Base-by-base conservation (phyloP, 2,329 filamentous ascomycete species). In the Colletotrichum australisinense region DNA sequence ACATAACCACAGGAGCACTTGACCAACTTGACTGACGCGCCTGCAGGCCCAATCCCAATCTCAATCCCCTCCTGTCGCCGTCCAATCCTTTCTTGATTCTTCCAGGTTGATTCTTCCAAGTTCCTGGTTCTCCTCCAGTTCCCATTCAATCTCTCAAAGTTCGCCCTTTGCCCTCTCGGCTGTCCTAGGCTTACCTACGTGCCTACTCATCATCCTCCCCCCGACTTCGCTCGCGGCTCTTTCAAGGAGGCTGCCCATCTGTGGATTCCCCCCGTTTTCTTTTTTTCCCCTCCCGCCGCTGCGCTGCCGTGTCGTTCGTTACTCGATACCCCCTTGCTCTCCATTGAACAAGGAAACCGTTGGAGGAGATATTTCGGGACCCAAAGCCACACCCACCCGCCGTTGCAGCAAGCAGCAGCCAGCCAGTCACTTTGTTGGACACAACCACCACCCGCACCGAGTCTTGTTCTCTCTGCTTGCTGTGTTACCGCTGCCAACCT, bases 401-500 rank as follows among this genome's bases (percentile, higher is more conserved):
- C 38, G 38, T 42, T 42, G 38, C 38, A 42, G 32, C 32, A 32
- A 32, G 32, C 35, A 38, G 14, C 14, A 16, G 16, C 14, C 38
- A 69, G 59, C 67, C 60, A 65, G 59, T 60, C 66, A 72, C 70
- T 46, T 56, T 22, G 42, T 49, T 49, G 42, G 42, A 49, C 42
- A 55, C 62, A 35, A 16, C 52, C 56, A 38, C 22, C 24, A 56
- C 26, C 38, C 46, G 4, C 63, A 65, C 49, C 63, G 12, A 56
- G 52, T 65, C 52, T 19, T 46, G 24, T 30, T 35, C n/a, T 14
- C 9, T 64, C 46, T 65, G 32, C 52, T 67, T 70, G 49, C 12
- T 56, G 70, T 73, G 70, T 52, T 55, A 69, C 70, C 49, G 67
- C 67, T 56, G 52, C 35, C 67, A 73, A 73, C 70, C 70, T 73